These are phyloP conservation scores for Triangularia verruculosa DNA, from an alignment of 2,329 filamentous ascomycete species.

Conservation along the genomic window DNA sequence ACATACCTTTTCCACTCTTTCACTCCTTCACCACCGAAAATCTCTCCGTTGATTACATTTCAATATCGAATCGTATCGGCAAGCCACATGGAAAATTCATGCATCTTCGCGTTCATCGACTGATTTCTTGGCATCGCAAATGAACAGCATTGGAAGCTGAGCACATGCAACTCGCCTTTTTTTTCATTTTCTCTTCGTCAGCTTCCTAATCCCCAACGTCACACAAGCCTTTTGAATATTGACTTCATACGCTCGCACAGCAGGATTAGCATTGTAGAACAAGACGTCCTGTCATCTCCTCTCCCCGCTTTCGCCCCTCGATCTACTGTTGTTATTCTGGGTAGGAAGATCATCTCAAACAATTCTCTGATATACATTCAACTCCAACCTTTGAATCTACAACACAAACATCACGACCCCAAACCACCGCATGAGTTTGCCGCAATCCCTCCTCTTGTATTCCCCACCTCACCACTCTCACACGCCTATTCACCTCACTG, in stretches of 20 bases:
- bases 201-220: neutral
- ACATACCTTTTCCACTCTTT: neutral
- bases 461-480: neutral
- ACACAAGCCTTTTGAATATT: neutral
- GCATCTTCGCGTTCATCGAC: neutral
- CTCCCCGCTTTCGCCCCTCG: neutral
- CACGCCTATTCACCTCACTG: neutral
- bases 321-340: neutral
- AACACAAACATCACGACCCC: neutral
- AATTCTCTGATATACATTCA: neutral
- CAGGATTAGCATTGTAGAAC: neutral
- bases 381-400: neutral
- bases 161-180: neutral
- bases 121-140: neutral
- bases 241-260: neutral
- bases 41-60: neutral
- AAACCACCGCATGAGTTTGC: neutral
- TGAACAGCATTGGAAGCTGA: neutral
- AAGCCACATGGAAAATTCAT: neutral
- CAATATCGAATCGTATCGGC: neutral
- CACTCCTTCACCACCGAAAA: neutral
- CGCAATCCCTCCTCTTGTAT: neutral
- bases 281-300: neutral
- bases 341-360: neutral
- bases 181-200: neutral